Evolutionary conservation across 2,329 filamentous ascomycete genomes (phyloP).

Genomic region (Chalara sp.): DNA sequence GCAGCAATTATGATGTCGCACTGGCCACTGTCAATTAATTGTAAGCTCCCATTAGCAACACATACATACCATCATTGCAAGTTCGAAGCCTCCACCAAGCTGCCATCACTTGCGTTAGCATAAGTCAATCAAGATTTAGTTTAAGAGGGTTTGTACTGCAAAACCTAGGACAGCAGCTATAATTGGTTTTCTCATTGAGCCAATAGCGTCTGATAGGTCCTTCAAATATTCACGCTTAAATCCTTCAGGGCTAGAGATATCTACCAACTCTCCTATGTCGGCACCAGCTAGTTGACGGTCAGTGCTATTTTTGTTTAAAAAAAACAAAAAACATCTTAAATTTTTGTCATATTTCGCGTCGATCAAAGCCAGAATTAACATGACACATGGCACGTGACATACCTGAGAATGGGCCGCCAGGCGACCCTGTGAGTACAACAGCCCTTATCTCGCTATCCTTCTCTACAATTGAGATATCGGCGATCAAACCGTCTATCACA

Average conservation of each 20-base stretch:
- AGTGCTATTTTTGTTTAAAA: no score
- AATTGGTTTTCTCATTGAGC: constrained; percentile 37
- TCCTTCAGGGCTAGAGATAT: constrained; percentile 24
- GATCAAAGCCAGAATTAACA: no score
- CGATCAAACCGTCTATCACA: constrained; percentile 8
- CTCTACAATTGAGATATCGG: constrained; percentile 33
- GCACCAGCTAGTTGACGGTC: constrained; percentile 18
- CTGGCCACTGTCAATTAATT: constrained; percentile 2
- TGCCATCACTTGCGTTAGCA: no score
- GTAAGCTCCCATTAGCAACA: no score
- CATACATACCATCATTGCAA: constrained; percentile 31
- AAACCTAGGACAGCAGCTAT: constrained; percentile 43
- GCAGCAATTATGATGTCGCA: constrained; percentile 30
- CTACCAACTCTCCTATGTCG: constrained; percentile 30
- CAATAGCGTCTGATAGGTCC: constrained; percentile 34
- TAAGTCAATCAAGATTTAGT: no score
- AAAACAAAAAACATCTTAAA: neutral
- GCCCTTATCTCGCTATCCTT: constrained; percentile 45
- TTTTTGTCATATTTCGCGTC: neutral
- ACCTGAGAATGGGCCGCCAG: constrained; percentile 11
- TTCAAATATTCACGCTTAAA: constrained; percentile 27
- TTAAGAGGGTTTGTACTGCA: constrained; percentile 20
- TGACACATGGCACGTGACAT: neutral
- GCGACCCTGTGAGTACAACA: constrained; percentile 43
- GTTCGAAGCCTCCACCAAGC: constrained; percentile 44